These are phyloP conservation scores for Trichoderma cornu-damae DNA, from an alignment of 2,329 filamentous ascomycete genomes.

Conservation along the genomic window DNA sequence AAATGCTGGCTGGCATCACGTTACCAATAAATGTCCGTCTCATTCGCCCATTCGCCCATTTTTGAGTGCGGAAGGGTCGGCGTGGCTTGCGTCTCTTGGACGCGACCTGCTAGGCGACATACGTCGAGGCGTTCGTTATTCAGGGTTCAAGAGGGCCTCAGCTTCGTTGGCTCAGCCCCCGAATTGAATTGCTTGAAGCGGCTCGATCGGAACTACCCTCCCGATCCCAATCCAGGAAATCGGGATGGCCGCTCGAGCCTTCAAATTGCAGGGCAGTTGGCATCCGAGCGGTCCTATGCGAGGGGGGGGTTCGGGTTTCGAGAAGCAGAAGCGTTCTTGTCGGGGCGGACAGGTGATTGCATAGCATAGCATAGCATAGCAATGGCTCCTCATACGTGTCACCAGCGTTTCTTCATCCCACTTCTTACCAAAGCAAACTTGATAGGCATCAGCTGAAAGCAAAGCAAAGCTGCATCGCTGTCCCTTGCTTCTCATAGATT, in stretches of 20 bases:
- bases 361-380: background rate
- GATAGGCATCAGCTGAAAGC: background rate
- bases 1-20: slow-evolving; percentile 1
- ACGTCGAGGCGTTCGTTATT: background rate
- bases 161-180: background rate
- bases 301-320: background rate
- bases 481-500: background rate
- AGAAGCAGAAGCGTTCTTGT: background rate
- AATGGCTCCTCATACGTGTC: slow-evolving; percentile 10
- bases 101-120: background rate
- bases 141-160: background rate
- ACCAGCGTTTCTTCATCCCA: background rate
- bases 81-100: slow-evolving; percentile 13
- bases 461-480: background rate
- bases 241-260: background rate
- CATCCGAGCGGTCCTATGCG: background rate
- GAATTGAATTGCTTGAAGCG: background rate
- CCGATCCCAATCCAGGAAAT: slow-evolving; percentile 9
- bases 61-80: slow-evolving; percentile 7
- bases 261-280: background rate
- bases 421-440: background rate
- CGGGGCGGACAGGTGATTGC: no score
- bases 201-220: slow-evolving; percentile 2
- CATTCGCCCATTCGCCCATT: background rate
- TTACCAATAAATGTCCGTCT: background rate